Evolutionary conservation across 768 basidiomycete species (phyloP), one percentile per base, ranked within the genome.

Genomic region (Lactarius tabidus): DNA sequence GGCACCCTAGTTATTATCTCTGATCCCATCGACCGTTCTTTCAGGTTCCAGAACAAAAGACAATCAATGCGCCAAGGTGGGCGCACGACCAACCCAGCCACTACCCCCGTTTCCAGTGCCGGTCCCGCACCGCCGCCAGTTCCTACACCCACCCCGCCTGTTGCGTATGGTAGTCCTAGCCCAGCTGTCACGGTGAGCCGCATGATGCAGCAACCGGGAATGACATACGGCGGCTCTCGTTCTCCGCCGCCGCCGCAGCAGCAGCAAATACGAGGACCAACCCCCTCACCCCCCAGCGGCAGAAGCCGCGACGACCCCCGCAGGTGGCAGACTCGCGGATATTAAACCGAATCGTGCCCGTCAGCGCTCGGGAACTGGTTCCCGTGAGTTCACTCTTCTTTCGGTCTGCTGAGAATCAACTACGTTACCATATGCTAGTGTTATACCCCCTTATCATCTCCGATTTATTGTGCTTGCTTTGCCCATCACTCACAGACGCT

Each of bases 11-110:
- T 35, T 38, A 28, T 38, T 45, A 23, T 38, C 28, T 43, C 61
- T 65, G 59, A 60, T 36, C 60, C 17, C 31, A 35, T 57, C 29
- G 23, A 17, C 17, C 18, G 15, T 60, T 43, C 23, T 43, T 56
- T 23, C 26, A 70, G 65, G 68, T 70, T 70, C 43, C 69, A 69
- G 45, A 63, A 67, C 63, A 65, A 69, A 57, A 52, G 66, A 18
- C 66, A 68, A 52, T 62, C 67, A 53, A 60, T 54, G 64, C 67
- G 67, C 36, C 67, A 67, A 60, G 54, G 57, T 7, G 63, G 61
- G n/a, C 67, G 67, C 10, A 39, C 31, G 43, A 39, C 57, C 33
- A 43, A 62, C 5, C n/a, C 65, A 28, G 26, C 38, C 18, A 7
- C 60, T 18, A 56, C 36, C 64, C 4, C 66, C 15, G 2, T 28